phyloP scores from a whole-genome alignment of 306 rosid genomes.

The Arachis hypogaea region DNA sequence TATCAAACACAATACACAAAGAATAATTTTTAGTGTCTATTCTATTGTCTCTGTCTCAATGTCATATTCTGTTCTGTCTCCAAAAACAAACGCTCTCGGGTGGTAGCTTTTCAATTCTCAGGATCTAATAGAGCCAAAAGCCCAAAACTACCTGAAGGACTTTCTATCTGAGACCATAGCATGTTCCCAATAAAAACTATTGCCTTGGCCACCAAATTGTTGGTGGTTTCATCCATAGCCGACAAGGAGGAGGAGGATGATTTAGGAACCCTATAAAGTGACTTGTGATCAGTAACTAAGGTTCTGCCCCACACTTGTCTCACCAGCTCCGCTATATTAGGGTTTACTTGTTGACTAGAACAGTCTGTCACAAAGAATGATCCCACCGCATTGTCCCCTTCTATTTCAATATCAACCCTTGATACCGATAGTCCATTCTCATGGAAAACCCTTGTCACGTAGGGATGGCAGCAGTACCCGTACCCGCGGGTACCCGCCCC shows the following conservation, averaged over 20 bases:
- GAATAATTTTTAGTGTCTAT: too few species aligned
- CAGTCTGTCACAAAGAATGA: slow-evolving; percentile 70
- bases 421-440: slow-evolving; percentile 73
- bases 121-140: slow-evolving; percentile 47
- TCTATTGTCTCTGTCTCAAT: too few species aligned
- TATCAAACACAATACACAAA: too few species aligned
- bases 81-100: too few species aligned
- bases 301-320: slow-evolving; percentile 66
- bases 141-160: slow-evolving; percentile 56
- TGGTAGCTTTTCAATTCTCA: background rate
- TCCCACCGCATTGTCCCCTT: slow-evolving; percentile 63
- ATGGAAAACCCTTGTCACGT: slow-evolving; percentile 62
- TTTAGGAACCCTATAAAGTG: slow-evolving; percentile 44
- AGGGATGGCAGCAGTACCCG: too few species aligned
- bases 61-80: too few species aligned
- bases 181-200: slow-evolving; percentile 65
- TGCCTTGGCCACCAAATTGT: slow-evolving; percentile 38
- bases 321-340: slow-evolving; percentile 50
- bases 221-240: background rate
- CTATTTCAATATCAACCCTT: slow-evolving; percentile 57
- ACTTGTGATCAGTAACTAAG: slow-evolving; percentile 48
- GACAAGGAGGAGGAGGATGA: slow-evolving; percentile 35
- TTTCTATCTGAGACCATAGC: slow-evolving; percentile 76
- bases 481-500: too few species aligned
- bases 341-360: slow-evolving; percentile 58